Percentiles rank a stretch among this genome's conserved stretches.
Evolutionary conservation across 768 basidiomycete species (phyloP).

Genomic region (Suillus cothurnatus): DNA sequence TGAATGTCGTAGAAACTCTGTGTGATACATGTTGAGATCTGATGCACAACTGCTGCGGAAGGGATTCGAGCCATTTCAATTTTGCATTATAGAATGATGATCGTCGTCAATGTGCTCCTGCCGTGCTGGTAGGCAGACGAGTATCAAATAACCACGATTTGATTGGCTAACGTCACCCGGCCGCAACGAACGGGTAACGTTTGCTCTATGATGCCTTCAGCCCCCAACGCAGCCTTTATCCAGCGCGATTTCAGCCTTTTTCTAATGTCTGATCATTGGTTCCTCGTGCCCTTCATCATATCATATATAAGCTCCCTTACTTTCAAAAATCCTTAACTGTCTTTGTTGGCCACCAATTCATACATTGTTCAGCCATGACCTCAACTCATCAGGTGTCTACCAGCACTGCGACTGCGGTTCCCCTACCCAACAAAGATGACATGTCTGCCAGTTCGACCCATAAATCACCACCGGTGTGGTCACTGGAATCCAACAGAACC

Average conservation of each 20-base stretch:
- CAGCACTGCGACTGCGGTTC: slow-evolving; percentile 12
- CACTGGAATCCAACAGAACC: slow-evolving; percentile 48
- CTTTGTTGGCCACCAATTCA: neutral
- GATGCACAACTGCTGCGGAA: too few species aligned
- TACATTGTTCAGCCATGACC: neutral
- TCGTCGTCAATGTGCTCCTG: neutral
- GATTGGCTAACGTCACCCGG: neutral
- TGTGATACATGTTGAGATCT: too few species aligned
- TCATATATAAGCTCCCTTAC: neutral
- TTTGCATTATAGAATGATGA: neutral
- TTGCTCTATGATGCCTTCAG: neutral
- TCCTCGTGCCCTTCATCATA: neutral
- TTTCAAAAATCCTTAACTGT: neutral
- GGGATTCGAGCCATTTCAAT: neutral
- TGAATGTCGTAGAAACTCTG: too few species aligned
- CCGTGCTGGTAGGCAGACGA: neutral
- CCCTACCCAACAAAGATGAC: slow-evolving; percentile 22
- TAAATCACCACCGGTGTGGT: slow-evolving; percentile 66
- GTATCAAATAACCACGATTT: neutral
- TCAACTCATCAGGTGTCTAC: neutral
- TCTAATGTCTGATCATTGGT: neutral
- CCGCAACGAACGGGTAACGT: neutral
- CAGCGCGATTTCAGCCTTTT: neutral
- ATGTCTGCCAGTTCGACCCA: slow-evolving; percentile 4
- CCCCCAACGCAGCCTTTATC: neutral